Percentiles rank a stretch among this genome's conserved stretches.
These are phyloP conservation scores for Acacia concinna DNA, from an alignment of 331 rosid genomes.

Conservation along the genomic window DNA sequence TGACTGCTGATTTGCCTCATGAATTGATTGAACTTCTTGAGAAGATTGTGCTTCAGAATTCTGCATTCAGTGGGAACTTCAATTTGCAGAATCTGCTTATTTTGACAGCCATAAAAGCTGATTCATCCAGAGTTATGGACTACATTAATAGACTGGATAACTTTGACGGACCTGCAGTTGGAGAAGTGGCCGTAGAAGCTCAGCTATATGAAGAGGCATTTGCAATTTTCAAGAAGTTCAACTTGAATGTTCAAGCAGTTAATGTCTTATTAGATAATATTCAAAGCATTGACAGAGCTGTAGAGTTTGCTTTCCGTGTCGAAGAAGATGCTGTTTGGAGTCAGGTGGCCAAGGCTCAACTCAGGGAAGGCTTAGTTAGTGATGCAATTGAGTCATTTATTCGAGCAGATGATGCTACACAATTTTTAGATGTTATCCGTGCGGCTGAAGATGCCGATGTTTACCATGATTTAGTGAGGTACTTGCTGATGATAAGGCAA, in stretches of 20 bases:
- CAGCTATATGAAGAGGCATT: constrained; percentile 89
- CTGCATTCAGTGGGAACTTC: constrained; percentile 98
- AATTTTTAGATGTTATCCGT: constrained; percentile 89
- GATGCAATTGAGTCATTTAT: constrained; percentile 98
- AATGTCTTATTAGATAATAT: constrained; percentile 87
- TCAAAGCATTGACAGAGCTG: constrained; percentile 92
- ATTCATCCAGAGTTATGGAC: constrained; percentile 98
- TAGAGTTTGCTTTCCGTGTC: constrained; percentile 96
- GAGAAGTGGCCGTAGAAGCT: constrained; percentile 97
- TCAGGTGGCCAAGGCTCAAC: constrained; percentile 99
- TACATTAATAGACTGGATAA: constrained; percentile 90
- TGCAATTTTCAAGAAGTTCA: constrained; percentile 95
- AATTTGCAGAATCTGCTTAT: constrained; percentile 93
- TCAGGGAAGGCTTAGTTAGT: constrained; percentile 90
- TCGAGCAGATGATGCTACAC: constrained; percentile 92
- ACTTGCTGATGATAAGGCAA: constrained; percentile 98
- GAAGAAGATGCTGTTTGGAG: constrained; percentile 99
- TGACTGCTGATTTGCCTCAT: constrained; percentile 99
- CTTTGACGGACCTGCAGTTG: constrained; percentile 98
- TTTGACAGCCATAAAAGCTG: constrained; percentile 97
- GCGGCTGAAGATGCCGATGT: constrained; percentile 82
- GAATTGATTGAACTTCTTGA: constrained; percentile 99
- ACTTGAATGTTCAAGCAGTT: constrained; percentile 97
- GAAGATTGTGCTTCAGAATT: constrained; percentile 98
- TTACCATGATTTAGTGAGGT: constrained; percentile 89